These are phyloP conservation scores for Trichosporon coremiiforme DNA, from an alignment of 1,284 basidiomycete species.

Conservation along the genomic window DNA sequence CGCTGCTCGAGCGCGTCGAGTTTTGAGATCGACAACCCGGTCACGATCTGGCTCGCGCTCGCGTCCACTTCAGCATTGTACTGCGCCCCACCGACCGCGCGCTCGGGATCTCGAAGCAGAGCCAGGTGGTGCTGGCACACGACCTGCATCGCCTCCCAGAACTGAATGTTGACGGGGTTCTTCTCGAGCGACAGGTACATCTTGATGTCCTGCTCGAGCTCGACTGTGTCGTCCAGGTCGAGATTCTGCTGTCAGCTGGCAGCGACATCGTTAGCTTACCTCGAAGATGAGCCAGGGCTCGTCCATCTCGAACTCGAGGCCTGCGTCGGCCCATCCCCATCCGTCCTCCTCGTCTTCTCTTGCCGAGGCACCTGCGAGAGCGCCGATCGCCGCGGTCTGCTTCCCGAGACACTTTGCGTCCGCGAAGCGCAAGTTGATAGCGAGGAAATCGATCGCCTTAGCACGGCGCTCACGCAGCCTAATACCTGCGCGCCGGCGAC, in stretches of 20 bases:
- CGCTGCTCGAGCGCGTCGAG: constrained; percentile 79
- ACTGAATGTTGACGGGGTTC: constrained; percentile 82
- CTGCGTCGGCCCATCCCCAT: constrained; percentile 70
- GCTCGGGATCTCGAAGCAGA: constrained; percentile 62
- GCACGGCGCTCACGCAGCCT: constrained; percentile 93
- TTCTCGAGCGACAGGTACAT: constrained; percentile 86
- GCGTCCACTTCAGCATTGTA: constrained; percentile 48
- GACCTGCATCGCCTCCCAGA: constrained; percentile 98
- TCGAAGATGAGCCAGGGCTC: constrained; percentile 97
- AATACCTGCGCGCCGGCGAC: constrained; percentile 85
- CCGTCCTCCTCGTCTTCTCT: constrained; percentile 69
- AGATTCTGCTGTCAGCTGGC: constrained; percentile 66
- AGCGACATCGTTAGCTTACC: constrained; percentile 59
- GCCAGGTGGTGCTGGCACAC: constrained; percentile 93
- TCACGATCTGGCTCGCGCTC: constrained; percentile 47
- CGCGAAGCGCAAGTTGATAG: constrained; percentile 87
- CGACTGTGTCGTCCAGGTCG: constrained; percentile 81
- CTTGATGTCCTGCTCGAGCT: constrained; percentile 92
- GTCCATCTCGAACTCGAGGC: constrained; percentile 95
- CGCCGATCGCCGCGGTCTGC: constrained; percentile 48
- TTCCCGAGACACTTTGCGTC: constrained; percentile 59
- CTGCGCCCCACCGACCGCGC: constrained; percentile 48
- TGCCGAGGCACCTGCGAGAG: constrained; percentile 39
- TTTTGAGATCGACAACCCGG: constrained; percentile 68
- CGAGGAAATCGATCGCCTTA: constrained; percentile 91